Percentiles rank a stretch among this genome's conserved stretches.
Conservation (phyloP, 164 flowering plant genomes). For the Macadamia integrifolia region DNA sequence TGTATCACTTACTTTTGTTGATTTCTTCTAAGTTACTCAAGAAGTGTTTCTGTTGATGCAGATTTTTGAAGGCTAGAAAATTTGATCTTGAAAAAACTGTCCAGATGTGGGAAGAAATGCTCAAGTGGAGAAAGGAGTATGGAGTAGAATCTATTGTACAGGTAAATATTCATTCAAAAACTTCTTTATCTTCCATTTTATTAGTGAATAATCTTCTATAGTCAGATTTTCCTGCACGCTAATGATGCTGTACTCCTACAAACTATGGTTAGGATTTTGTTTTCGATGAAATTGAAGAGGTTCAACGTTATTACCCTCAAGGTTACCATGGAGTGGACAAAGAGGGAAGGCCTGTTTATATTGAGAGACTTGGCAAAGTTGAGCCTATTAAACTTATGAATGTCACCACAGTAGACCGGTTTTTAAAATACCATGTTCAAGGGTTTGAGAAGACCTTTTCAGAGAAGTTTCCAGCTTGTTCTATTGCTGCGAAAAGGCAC, state of each 20-base stretch:
- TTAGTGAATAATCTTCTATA: background rate
- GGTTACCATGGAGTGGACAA: constrained; percentile 78
- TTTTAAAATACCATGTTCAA: constrained; percentile 70
- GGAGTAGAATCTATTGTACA: constrained; percentile 55
- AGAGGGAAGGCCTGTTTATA: constrained; percentile 66
- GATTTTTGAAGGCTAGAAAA: constrained; percentile 79
- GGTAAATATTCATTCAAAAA: constrained; percentile 28
- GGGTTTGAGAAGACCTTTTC: constrained; percentile 73
- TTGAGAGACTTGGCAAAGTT: constrained; percentile 64
- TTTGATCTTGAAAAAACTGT: constrained; percentile 67
- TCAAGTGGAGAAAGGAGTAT: constrained; percentile 67
- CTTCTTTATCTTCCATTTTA: background rate
- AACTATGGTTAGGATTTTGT: constrained; percentile 42
- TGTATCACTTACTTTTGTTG: background rate
- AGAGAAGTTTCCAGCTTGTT: constrained; percentile 83
- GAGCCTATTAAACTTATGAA: constrained; percentile 61
- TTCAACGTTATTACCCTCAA: constrained; percentile 60
- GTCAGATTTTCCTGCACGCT: background rate
- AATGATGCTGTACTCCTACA: background rate
- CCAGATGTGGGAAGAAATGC: constrained; percentile 83
- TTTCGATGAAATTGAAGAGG: constrained; percentile 60
- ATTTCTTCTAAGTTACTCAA: background rate
- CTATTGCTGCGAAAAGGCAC: constrained; percentile 66
- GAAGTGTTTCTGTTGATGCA: constrained; percentile 22
- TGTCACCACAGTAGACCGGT: constrained; percentile 63